These are phyloP conservation scores for Rhodotorula glutinis DNA, from an alignment of 1,284 basidiomycete species.

Conservation along the genomic window DNA sequence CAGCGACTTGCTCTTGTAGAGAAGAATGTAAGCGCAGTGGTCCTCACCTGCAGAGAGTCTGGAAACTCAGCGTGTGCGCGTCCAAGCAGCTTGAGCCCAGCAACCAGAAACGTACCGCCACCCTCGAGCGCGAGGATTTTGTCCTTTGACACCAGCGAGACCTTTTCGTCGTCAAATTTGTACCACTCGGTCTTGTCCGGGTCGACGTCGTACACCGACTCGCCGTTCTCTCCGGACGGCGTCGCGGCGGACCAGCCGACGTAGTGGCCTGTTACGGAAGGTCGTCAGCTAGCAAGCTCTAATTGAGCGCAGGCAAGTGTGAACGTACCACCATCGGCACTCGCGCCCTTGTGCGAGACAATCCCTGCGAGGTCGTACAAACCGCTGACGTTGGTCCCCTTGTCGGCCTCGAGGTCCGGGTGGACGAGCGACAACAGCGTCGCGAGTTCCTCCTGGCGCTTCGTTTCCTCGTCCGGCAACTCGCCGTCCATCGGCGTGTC, in stretches of 20 bases:
- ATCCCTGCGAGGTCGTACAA: slow-evolving; percentile 85
- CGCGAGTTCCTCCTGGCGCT: slow-evolving; percentile 59
- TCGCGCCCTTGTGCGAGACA: slow-evolving; percentile 94
- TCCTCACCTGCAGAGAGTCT: slow-evolving; percentile 52
- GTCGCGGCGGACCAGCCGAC: slow-evolving; percentile 35
- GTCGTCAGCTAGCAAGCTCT: not conserved
- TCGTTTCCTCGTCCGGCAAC: slow-evolving; percentile 47
- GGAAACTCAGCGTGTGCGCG: not conserved
- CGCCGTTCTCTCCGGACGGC: slow-evolving; percentile 4
- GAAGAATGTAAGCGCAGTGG: slow-evolving; percentile 77
- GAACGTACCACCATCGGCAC: slow-evolving; percentile 68
- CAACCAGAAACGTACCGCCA: slow-evolving; percentile 54
- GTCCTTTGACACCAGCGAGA: slow-evolving; percentile 69
- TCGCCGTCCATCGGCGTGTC: slow-evolving; percentile 61
- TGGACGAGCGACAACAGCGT: slow-evolving; percentile 65
- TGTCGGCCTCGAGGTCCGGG: slow-evolving; percentile 62
- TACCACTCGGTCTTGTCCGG: slow-evolving; percentile 39
- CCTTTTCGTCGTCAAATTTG: slow-evolving; percentile 82
- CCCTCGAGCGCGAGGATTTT: slow-evolving; percentile 80
- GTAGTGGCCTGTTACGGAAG: slow-evolving; percentile 30
- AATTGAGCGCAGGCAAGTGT: slow-evolving; percentile 55
- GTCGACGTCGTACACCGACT: slow-evolving; percentile 19
- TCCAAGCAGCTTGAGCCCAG: not conserved
- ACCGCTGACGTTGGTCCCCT: slow-evolving; percentile 68
- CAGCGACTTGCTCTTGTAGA: slow-evolving; percentile 59